Conservation (phyloP, 768 basidiomycete genomes). For the Russula ochroleuca region DNA sequence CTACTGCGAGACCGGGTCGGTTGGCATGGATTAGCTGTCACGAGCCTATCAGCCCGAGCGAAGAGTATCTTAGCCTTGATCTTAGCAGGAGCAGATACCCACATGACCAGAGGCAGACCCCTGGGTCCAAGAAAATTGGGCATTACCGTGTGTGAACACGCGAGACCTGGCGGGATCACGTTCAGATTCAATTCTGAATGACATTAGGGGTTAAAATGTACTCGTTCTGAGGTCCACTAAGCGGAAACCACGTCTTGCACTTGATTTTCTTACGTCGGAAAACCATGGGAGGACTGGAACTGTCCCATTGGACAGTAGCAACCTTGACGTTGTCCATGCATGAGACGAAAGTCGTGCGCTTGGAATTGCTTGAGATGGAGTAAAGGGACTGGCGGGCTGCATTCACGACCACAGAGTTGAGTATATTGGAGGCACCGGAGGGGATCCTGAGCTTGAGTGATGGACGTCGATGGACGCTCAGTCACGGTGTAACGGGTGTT, state of each 20-base stretch:
- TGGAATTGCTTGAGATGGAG: background rate
- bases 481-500: too few relatives aligned
- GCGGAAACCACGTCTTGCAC: conserved; percentile 11
- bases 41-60: background rate
- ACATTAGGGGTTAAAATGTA: background rate
- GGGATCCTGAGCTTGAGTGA: background rate
- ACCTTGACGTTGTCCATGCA: conserved; percentile 6
- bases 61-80: background rate
- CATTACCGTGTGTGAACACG: background rate
- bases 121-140: conserved; percentile 8
- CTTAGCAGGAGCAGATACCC: background rate
- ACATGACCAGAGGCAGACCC: too few relatives aligned
- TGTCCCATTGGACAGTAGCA: conserved; percentile 12
- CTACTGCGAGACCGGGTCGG: conserved; percentile 14
- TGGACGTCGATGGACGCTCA: too few relatives aligned
- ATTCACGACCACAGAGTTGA: too few relatives aligned
- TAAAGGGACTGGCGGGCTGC: background rate
- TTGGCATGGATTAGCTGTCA: conserved; percentile 10
- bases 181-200: background rate
- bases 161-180: conserved; percentile 5
- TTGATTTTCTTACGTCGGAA: conserved; percentile 7
- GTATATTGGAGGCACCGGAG: background rate
- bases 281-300: conserved; percentile 6
- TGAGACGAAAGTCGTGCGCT: conserved; percentile 3
- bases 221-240: conserved; percentile 1